Percentiles rank a stretch among this genome's conserved stretches.
phyloP scores from a whole-genome alignment of 306 rosid species.

The Adenanthera pavonina region DNA sequence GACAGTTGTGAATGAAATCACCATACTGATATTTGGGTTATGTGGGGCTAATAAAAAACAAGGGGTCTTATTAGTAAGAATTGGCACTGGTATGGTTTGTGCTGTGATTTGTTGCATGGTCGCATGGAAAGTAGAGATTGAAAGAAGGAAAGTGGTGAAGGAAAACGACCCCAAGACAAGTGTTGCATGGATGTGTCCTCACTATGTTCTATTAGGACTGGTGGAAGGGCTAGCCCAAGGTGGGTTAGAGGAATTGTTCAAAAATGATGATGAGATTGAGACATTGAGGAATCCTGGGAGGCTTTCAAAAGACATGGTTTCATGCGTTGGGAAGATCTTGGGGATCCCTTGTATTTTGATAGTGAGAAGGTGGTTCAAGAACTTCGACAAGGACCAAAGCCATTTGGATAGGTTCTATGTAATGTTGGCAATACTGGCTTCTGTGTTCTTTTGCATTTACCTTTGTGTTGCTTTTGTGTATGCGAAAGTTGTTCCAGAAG shows the following conservation, averaged over 20 bases:
- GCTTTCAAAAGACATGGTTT: not conserved
- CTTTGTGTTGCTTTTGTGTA: not conserved
- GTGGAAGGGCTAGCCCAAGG: conserved; percentile 3
- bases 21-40: not conserved
- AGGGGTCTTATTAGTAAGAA: not conserved
- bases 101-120: not conserved
- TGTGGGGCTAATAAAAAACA: not conserved
- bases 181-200: conserved; percentile 13
- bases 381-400: not conserved
- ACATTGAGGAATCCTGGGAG: not conserved
- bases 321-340: not conserved
- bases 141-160: not conserved
- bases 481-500: not conserved
- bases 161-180: not conserved
- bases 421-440: not conserved
- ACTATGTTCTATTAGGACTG: conserved; percentile 7
- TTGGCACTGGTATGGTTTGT: conserved; percentile 6
- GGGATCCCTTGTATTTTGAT: not conserved
- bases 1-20: not conserved
- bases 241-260: conserved; percentile 7
- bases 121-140: conserved; percentile 18
- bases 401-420: conserved; percentile 10
- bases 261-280: not conserved
- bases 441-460: conserved; percentile 3
- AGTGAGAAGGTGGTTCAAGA: not conserved